A percentile compares a stretch with the other conserved stretches of the same genome.
These are phyloP conservation scores for Dryas octopetala DNA, from an alignment of 306 rosid genomes.

Conservation along the genomic window DNA sequence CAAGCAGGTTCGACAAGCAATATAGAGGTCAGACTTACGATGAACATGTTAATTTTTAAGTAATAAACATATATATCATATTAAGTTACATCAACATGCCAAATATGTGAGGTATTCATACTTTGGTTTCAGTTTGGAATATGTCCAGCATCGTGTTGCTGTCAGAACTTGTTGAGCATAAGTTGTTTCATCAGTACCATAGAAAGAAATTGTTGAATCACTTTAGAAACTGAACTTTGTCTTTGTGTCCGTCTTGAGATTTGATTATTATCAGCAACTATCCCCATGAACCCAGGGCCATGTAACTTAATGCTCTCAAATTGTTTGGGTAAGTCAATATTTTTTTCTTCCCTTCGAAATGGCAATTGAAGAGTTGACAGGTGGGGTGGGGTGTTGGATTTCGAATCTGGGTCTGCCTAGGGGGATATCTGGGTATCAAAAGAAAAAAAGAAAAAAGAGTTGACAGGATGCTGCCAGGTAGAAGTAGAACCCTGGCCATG, in stretches of 20 bases:
- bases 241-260: neutral
- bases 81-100: neutral
- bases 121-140: slow-evolving; percentile 8
- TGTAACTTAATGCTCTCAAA: neutral
- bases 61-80: slow-evolving; percentile 2
- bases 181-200: neutral
- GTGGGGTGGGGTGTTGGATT: too few species aligned
- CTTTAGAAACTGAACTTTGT: neutral
- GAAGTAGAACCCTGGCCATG: neutral
- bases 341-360: neutral
- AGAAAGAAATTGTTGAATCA: neutral
- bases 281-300: neutral
- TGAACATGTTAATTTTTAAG: slow-evolving; percentile 14
- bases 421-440: too few species aligned
- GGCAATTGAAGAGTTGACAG: neutral
- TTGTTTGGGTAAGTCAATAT: neutral
- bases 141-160: slow-evolving; percentile 7
- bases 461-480: neutral
- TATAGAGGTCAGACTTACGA: slow-evolving; percentile 58
- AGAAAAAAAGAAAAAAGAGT: too few species aligned
- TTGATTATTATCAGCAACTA: neutral
- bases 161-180: neutral
- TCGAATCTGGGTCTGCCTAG: too few species aligned
- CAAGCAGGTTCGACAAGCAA: slow-evolving; percentile 61
- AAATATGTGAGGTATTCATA: neutral